Evolutionary conservation across 2,329 filamentous ascomycete genomes (phyloP).

Genomic region (Bertia moriformis): DNA sequence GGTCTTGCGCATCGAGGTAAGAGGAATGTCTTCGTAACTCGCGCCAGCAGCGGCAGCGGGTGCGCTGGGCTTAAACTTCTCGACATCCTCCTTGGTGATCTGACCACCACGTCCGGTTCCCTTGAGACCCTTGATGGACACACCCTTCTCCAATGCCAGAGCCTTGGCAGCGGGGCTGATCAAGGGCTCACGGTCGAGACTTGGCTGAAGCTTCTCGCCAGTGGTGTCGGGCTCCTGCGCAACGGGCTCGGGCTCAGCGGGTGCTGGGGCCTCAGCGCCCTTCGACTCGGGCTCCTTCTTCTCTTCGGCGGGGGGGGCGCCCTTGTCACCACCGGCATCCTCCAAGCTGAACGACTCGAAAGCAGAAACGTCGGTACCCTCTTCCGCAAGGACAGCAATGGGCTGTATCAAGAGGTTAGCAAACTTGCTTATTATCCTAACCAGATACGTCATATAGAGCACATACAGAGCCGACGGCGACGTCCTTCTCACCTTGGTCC

Average conservation of each 20-base stretch:
- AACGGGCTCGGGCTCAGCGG: constrained; percentile 33
- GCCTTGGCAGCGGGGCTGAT: constrained; percentile 62
- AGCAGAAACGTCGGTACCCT: constrained; percentile 70
- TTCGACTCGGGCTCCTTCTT: constrained; percentile 50
- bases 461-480: constrained; percentile 82
- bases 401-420: constrained; percentile 41
- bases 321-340: constrained; percentile 73
- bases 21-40: constrained; percentile 69
- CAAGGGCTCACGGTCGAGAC: constrained; percentile 69
- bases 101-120: constrained; percentile 73
- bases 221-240: constrained; percentile 59
- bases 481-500: constrained; percentile 84
- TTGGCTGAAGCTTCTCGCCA: constrained; percentile 65
- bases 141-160: constrained; percentile 71
- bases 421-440: constrained; percentile 1
- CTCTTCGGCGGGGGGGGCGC: constrained; percentile 49
- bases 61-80: constrained; percentile 58
- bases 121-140: constrained; percentile 66
- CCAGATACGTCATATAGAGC: background rate
- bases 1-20: constrained; percentile 91
- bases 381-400: constrained; percentile 88
- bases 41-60: constrained; percentile 43
- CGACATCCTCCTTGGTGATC: constrained; percentile 83
- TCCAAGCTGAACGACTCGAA: constrained; percentile 80
- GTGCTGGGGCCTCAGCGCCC: constrained; percentile 33